Evolutionary conservation across 2,329 filamentous ascomycete genomes (phyloP), one percentile per base, ranked within the genome.

Genomic region (Aspergillus uvarum): DNA sequence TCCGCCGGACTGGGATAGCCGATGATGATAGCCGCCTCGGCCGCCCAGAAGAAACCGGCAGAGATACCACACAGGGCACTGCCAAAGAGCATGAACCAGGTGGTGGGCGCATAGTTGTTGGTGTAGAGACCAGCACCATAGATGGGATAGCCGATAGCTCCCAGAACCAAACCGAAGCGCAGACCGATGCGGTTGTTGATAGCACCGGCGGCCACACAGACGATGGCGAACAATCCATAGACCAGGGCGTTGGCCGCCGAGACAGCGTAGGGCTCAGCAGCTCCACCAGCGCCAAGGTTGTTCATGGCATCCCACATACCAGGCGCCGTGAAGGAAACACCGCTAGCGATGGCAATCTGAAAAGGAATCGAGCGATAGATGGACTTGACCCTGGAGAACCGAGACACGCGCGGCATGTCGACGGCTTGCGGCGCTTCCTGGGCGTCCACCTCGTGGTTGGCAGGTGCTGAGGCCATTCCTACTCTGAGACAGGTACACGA

Each of bases 181-280:
- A 61, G 55, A 14, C 59, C 59, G 19, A 61, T 61, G 22, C 59
- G 59, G 59, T 61, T 61, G 51, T 61, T 61, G 47, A 61, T 61
- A 8, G 59, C 59, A 16, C 59, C 59, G 3, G 59, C 59, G 4
- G 59, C 59, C 47, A 61, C 56, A 51, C 59, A 61, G 5, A 61
- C 59, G 12, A 61, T 48, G 8, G 59, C 55, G 35, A 61, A 61
- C 35, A 61, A 38, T 11, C 55, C 59, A 14, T 61, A 61, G 19
- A 61, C 24, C 3, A 61, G 44, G 3, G 59, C 59, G 10, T 61
- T 61, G 2, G 59, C 59, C 2, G 59, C 59, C 1, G 59, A 61
- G 11, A 61, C 59, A 16, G 59, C 59, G 21, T 61, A 55, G n/a
- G 59, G 59, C 55, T 61, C 54, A 14, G 59, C 59, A 1, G 59